Evolutionary conservation across 169 alveolate genomes (phyloP).

Genomic region (Eimeria falciformis): DNA sequence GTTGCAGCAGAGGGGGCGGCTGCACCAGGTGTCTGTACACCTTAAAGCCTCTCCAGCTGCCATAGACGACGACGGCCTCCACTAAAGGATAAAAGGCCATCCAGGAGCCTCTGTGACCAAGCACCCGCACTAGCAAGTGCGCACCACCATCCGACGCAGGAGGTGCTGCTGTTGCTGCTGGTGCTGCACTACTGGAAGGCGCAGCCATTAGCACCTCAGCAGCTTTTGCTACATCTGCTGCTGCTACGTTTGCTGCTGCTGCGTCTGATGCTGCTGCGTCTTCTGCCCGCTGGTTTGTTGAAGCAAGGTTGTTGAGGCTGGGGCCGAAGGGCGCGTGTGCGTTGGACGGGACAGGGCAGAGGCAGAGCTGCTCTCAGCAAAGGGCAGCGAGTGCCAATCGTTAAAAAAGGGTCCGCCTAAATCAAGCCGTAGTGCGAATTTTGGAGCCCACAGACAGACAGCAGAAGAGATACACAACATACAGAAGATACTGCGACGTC

Average conservation of each 20-base stretch:
- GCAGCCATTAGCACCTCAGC: not conserved
- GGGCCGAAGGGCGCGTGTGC: not conserved
- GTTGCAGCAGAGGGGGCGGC: not conserved
- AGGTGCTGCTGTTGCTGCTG: not conserved
- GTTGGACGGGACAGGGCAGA: not conserved
- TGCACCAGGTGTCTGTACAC: not conserved
- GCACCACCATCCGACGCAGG: not conserved
- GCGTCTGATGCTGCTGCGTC: not conserved
- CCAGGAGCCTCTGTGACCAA: not conserved
- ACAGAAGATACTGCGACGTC: not conserved
- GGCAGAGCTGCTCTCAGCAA: not conserved
- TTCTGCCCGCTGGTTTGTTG: not conserved
- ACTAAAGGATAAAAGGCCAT: not conserved
- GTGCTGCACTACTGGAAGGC: not conserved
- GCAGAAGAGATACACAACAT: not conserved
- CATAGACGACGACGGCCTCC: not conserved
- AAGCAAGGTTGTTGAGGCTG: not conserved
- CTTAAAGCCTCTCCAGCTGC: not conserved
- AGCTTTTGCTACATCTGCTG: not conserved
- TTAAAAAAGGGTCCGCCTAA: not conserved
- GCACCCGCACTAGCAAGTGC: not conserved
- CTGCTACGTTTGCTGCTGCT: not conserved
- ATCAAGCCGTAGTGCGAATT: not conserved
- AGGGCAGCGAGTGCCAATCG: no score
- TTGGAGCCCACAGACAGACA: no score